These are phyloP conservation scores for Lizonia empirigonia DNA, from an alignment of 2,329 filamentous ascomycete genomes.

Conservation along the genomic window DNA sequence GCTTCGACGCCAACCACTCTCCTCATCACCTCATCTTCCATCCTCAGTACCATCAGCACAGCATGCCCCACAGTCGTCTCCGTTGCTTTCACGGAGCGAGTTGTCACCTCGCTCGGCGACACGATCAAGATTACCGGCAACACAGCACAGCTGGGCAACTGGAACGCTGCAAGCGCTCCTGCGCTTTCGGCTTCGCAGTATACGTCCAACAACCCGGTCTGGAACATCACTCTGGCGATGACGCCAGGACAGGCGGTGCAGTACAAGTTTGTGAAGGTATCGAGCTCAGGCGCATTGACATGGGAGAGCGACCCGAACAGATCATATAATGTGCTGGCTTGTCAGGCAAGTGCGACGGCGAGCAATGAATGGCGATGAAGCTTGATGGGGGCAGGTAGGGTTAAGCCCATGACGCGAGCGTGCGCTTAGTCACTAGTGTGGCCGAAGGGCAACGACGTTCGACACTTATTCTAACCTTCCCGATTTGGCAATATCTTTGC, in stretches of 20 bases:
- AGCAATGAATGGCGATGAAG: slow-evolving; percentile 32
- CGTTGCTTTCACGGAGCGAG: slow-evolving; percentile 55
- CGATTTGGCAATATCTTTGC: background rate
- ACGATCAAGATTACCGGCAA: slow-evolving; percentile 56
- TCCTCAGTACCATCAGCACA: slow-evolving; percentile 2
- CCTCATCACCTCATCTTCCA: slow-evolving; percentile 4
- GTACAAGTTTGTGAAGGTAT: slow-evolving; percentile 56
- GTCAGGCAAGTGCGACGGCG: slow-evolving; percentile 32
- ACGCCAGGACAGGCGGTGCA: slow-evolving; percentile 48
- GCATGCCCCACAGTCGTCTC: slow-evolving; percentile 40
- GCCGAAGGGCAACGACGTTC: slow-evolving; percentile 13
- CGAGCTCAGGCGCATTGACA: slow-evolving; percentile 53
- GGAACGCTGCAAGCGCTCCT: slow-evolving; percentile 49
- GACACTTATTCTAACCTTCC: slow-evolving; percentile 2
- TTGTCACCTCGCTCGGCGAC: slow-evolving; percentile 56
- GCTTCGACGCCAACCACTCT: slow-evolving; percentile 15
- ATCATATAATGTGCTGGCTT: slow-evolving; percentile 44
- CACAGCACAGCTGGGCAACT: slow-evolving; percentile 52
- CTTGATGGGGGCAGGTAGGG: background rate
- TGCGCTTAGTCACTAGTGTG: slow-evolving; percentile 8
- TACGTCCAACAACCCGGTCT: slow-evolving; percentile 53
- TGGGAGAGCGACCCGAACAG: slow-evolving; percentile 56
- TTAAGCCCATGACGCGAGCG: background rate
- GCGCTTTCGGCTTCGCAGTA: slow-evolving; percentile 53
- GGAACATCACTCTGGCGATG: slow-evolving; percentile 53